Evolutionary conservation across 495 filamentous ascomycete genomes (phyloP).

Genomic region (Trichoderma erinaceum): DNA sequence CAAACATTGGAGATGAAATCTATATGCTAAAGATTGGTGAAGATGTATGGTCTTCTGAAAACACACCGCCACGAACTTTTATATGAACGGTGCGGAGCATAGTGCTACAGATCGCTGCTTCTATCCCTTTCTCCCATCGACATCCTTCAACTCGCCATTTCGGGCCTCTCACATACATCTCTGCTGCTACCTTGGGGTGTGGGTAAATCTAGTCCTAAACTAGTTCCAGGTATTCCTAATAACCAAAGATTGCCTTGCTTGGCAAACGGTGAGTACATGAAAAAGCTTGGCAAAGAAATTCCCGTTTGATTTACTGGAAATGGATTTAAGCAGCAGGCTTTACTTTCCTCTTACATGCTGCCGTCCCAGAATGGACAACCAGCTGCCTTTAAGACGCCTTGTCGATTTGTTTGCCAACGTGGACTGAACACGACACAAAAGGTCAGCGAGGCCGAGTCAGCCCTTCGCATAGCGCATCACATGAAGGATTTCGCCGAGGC

Average conservation of each 20-base stretch:
- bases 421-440: background rate
- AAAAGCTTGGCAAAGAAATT: background rate
- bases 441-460: constrained; percentile 9
- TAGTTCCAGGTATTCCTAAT: background rate
- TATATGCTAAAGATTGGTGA: background rate
- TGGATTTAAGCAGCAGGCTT: background rate
- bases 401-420: background rate
- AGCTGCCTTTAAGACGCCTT: background rate
- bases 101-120: too few relatives aligned
- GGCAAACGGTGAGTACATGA: background rate
- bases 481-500: background rate
- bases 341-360: background rate
- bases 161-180: background rate
- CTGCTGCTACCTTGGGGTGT: background rate
- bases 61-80: background rate
- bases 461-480: background rate
- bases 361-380: background rate
- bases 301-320: background rate
- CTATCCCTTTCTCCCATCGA: background rate
- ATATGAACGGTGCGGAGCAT: background rate
- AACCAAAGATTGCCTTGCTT: background rate
- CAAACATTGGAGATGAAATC: background rate
- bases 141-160: background rate
- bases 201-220: background rate
- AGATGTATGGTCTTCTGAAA: background rate